Base-by-base conservation (phyloP, 768 basidiomycete genomes). In the Saitozyma podzolica region DNA sequence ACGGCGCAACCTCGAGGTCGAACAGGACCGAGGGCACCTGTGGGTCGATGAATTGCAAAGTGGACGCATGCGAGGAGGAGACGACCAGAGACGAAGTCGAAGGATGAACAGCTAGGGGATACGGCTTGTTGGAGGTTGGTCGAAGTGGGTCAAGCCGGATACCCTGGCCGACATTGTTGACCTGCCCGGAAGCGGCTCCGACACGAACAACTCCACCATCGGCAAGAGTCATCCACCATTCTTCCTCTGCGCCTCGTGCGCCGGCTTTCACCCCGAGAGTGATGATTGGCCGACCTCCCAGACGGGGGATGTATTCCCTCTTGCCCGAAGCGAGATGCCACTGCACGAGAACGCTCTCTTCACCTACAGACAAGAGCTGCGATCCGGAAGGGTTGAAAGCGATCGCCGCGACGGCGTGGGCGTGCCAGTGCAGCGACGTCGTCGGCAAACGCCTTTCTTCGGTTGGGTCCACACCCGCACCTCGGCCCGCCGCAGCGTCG, bases 341-440 rank as follows among this genome's bases (percentile, higher is more conserved):
- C 62, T 95, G 88, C 45, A 98, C 94, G n/a, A 99, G 80, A 9
- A 97, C 95, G 40, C 89, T 85, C 78, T 98, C 96, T 78, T 96
- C 92, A 50, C 96, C 96, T 65, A 92, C 95, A 63, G 90, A 94
- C 53, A 98, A 80, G 16, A 99, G 80, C 77, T 96, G 95, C 8
- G 92, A 89, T 11, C 96, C 96, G 67, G 95, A 93, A 11, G 87
- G 80, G 0, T 92, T 90, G 78, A 98, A 99, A 0, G 87, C 83
- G 37, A 99, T 77, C 0, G 91, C 88, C 3, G 89, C 87, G 16
- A 98, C 90, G 4, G 92, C 86, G 76, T 98, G 95, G 2, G 95
- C 90, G 75, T 99, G 96, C 96, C 96, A 99, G 80, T 97, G 95
- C 56, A 97, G 80, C 6, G 87, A 85, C 3, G 90, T 88, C 0